phyloP scores from a whole-genome alignment of 768 basidiomycete genomes.

The Pleurotus cornucopiae region DNA sequence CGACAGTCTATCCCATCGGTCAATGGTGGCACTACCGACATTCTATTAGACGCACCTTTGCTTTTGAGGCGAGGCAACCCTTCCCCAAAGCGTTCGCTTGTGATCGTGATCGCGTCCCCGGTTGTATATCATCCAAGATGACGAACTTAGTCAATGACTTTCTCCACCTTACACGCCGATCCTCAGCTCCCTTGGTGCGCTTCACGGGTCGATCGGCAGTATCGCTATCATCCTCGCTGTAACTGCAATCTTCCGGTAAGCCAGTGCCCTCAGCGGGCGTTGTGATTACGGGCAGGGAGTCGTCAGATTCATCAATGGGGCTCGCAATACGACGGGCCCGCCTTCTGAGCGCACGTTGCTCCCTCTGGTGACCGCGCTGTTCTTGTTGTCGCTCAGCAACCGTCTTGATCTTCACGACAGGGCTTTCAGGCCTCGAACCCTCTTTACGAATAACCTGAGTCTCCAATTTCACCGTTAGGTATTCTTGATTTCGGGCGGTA shows the following conservation, averaged over 20 bases:
- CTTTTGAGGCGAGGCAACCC: slow-evolving; percentile 63
- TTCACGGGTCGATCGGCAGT: slow-evolving; percentile 13
- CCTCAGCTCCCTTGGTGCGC: slow-evolving; percentile 35
- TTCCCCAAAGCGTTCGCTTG: slow-evolving; percentile 42
- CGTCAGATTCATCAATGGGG: slow-evolving; percentile 17
- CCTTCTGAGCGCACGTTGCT: slow-evolving; percentile 51
- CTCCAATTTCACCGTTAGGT: slow-evolving; percentile 54
- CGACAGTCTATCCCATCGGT: slow-evolving; percentile 39
- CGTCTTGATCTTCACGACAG: slow-evolving; percentile 69
- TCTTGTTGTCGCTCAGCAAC: slow-evolving; percentile 65
- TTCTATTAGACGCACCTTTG: slow-evolving; percentile 49
- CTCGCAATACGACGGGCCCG: slow-evolving; percentile 44
- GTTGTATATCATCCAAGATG: slow-evolving; percentile 59
- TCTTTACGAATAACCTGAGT: slow-evolving; percentile 68
- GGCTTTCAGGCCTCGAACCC: slow-evolving; percentile 73
- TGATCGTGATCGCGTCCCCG: slow-evolving; percentile 38
- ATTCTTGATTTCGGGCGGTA: slow-evolving; percentile 69
- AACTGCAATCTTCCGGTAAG: too few relatives aligned
- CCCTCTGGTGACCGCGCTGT: slow-evolving; percentile 48
- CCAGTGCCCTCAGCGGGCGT: too few relatives aligned
- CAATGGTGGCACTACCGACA: too few relatives aligned
- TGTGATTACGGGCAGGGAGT: too few relatives aligned
- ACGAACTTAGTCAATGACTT: slow-evolving; percentile 58
- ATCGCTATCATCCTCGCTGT: slow-evolving; percentile 19
- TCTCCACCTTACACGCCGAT: slow-evolving; percentile 77